A percentile compares a stretch with the other conserved stretches of the same genome.
phyloP scores from a whole-genome alignment of 352 stramenopile genomes.

The Phytophthora pisi region DNA sequence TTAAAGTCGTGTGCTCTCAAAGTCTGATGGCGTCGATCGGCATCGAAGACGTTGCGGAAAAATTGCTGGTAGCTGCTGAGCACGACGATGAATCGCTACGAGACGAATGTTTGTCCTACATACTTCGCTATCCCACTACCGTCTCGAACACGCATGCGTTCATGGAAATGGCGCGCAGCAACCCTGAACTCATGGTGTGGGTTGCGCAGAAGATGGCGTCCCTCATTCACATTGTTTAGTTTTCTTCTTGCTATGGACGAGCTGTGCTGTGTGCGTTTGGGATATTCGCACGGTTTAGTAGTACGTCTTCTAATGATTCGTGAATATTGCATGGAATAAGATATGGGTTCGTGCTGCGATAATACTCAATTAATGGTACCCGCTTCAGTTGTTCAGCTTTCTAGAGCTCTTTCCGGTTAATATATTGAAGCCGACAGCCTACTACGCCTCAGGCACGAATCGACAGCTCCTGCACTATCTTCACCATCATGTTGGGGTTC shows the following conservation, averaged over 20 bases:
- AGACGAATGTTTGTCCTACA: neutral
- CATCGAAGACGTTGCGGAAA: neutral
- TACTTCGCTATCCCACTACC: neutral
- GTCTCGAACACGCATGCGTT: neutral
- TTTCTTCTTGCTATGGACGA: neutral
- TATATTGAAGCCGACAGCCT: neutral
- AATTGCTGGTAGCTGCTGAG: neutral
- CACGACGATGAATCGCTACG: neutral
- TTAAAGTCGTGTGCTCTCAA: neutral
- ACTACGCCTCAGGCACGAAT: neutral
- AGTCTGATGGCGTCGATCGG: neutral
- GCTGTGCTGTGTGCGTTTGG: neutral
- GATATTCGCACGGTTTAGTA: too few species aligned
- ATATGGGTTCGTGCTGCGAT: neutral
- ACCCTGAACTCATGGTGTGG: neutral
- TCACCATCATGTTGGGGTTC: slow-evolving; percentile 97
- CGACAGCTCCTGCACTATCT: slow-evolving; percentile 88
- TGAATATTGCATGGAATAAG: neutral
- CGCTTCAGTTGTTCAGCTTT: neutral
- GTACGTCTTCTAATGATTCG: too few species aligned
- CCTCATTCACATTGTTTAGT: neutral
- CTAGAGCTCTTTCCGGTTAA: neutral
- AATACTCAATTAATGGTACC: neutral
- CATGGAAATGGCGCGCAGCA: neutral
- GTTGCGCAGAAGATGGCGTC: neutral